These are phyloP conservation scores for Wickerhamomyces hampshirensis DNA, from an alignment of 805 yeast genomes.

Conservation along the genomic window DNA sequence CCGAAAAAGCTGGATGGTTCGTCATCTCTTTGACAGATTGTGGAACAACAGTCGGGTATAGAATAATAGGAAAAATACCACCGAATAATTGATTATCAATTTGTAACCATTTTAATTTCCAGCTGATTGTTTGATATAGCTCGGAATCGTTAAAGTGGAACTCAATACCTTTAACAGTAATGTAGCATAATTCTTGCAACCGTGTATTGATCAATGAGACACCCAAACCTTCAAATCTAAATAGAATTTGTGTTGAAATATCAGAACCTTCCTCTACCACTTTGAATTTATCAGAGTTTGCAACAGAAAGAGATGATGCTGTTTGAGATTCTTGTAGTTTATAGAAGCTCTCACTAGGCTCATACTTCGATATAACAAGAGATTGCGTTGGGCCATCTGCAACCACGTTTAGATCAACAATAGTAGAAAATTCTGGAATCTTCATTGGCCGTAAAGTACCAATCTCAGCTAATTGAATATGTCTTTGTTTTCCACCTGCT, in stretches of 20 bases:
- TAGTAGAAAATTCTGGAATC: conserved; percentile 47
- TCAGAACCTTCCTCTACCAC: conserved; percentile 35
- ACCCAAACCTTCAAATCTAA: conserved; percentile 82
- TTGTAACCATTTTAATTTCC: conserved; percentile 91
- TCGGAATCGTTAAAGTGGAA: conserved; percentile 79
- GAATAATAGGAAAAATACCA: conserved; percentile 77
- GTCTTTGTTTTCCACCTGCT: conserved; percentile 68
- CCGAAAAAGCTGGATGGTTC: conserved; percentile 87
- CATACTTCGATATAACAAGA: conserved; percentile 76
- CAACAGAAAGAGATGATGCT: conserved; percentile 29
- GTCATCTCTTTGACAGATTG: conserved; percentile 79
- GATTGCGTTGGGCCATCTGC: conserved; percentile 97
- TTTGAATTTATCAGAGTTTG: conserved; percentile 46
- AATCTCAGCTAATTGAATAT: conserved; percentile 84
- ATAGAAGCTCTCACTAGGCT: conserved; percentile 71
- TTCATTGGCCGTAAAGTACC: conserved; percentile 88
- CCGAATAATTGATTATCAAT: conserved; percentile 89
- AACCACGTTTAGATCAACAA: conserved; percentile 84
- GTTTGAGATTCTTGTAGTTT: conserved; percentile 35
- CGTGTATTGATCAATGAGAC: conserved; percentile 73
- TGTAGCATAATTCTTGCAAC: conserved; percentile 73
- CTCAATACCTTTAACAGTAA: conserved; percentile 80
- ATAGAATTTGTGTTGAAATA: conserved; percentile 36
- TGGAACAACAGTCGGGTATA: conserved; percentile 89
- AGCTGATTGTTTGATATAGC: conserved; percentile 70